Base-by-base conservation (phyloP, 805 yeast species). In the Myxozyma vanderwaltii region DNA sequence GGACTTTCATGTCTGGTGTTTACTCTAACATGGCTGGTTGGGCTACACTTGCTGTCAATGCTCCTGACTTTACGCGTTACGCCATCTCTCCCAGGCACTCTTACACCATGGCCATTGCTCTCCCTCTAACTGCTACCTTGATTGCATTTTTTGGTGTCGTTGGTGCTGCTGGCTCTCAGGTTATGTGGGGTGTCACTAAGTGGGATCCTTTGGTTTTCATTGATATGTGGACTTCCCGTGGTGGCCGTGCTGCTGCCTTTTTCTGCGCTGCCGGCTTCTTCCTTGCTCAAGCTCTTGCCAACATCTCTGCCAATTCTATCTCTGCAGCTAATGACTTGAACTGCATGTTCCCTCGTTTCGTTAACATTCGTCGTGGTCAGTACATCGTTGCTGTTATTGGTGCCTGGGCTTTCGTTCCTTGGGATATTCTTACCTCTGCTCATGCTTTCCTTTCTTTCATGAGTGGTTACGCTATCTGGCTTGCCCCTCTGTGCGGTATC, bases 401-500 rank as follows among this genome's bases (percentile, higher is more conserved):
- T 0, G 78, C 86, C 63, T 81, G 83, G 56, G 84, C 88, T 63
- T 86, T 71, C 38, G 74, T 90, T 71, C 96, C 96, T 47, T 89
- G 96, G 96, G 81, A 88, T 68, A 81, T 89, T 70, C 78, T 85
- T 70, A 77, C 86, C 3, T 78, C 88, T 4, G 82, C 90, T 0
- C 83, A 84, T 35, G 85, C 80, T 73, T 89, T 89, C 76, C 85
- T 94, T 29, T 85, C 91, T 4, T 89, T 88, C 68, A 75, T 90
- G 57, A 80, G 87, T 44, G 94, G 96, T 0, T 89, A 89, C 71
- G 80, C 95, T 0, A 90, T 89, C 15, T 89, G 90, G 79, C 76
- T 90, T 54, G 85, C 92, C 10, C 82, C 95, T 24, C 86, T 90
- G 70, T 90, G 92, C 10, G 96, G 96, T 64, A 87, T 86, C 38